A percentile compares a stretch with the other conserved stretches of the same genome.
Conservation (phyloP, 164 flowering plant genomes). For the Santalum album region DNA sequence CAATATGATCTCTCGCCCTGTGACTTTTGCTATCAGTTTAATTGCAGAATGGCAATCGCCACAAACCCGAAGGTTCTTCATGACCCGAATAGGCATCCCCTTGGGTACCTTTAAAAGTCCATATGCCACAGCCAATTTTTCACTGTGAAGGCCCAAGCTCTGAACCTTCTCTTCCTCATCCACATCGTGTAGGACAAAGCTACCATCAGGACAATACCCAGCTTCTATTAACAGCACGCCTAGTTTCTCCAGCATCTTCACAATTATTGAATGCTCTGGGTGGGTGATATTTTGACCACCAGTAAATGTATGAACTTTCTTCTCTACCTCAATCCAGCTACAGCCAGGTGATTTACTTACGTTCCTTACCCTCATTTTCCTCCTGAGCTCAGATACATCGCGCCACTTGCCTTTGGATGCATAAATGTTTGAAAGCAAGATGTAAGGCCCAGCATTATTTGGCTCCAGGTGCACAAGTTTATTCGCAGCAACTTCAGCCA, state of each 20-base stretch:
- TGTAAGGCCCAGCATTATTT: constrained; percentile 54
- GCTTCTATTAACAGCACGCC: constrained; percentile 47
- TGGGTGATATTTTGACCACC: constrained; percentile 46
- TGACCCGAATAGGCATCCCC: constrained; percentile 63
- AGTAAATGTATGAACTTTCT: constrained; percentile 66
- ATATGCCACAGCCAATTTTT: constrained; percentile 74
- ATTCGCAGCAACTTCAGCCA: constrained; percentile 74
- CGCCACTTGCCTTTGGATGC: constrained; percentile 62
- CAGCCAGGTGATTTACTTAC: constrained; percentile 68
- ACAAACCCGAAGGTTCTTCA: constrained; percentile 84
- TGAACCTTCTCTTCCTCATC: constrained; percentile 76
- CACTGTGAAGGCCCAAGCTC: constrained; percentile 60
- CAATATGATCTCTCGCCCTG: constrained; percentile 57
- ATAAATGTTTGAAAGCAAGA: constrained; percentile 62
- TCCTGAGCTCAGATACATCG: constrained; percentile 51
- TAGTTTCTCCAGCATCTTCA: constrained; percentile 45
- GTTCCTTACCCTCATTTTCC: constrained; percentile 43
- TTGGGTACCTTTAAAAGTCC: constrained; percentile 60
- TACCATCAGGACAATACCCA: constrained; percentile 66
- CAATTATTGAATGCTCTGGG: constrained; percentile 42
- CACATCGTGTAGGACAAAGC: constrained; percentile 69
- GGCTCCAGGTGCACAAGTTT: constrained; percentile 66
- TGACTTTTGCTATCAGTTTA: constrained; percentile 52
- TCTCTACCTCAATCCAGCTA: constrained; percentile 83
- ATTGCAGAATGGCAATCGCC: constrained; percentile 86